phyloP scores from a whole-genome alignment of 2,329 filamentous ascomycete genomes.

The Cyanodermella asteris region DNA sequence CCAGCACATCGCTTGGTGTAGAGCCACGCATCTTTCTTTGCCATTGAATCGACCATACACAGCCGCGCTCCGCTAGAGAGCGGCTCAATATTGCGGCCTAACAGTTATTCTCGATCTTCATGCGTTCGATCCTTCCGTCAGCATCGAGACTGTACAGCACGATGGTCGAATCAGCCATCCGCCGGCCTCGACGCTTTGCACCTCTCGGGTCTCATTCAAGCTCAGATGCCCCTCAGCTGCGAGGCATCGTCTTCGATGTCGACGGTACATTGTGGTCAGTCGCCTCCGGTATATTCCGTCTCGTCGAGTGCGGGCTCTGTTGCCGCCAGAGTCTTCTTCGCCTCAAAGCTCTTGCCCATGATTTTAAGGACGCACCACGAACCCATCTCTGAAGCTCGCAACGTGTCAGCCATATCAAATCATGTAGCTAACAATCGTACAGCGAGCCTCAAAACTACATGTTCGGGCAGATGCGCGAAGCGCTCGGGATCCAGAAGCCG shows the following conservation, averaged over 20 bases:
- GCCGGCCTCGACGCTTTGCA: constrained; percentile 6
- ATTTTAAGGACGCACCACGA: no score
- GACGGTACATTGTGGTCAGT: constrained; percentile 80
- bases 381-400: background rate
- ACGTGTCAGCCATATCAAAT: background rate
- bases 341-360: background rate
- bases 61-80: no score
- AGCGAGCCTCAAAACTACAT: constrained; percentile 89
- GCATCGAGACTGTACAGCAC: no score
- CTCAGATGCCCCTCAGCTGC: constrained; percentile 20
- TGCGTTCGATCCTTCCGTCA: no score
- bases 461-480: constrained; percentile 67
- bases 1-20: no score
- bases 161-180: no score
- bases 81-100: no score
- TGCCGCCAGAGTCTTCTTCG: background rate
- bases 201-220: constrained; percentile 10
- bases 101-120: no score
- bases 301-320: background rate
- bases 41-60: no score
- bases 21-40: no score
- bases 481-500: constrained; percentile 47
- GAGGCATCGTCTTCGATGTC: constrained; percentile 66
- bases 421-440: background rate
- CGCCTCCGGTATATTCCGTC: constrained; percentile 5